phyloP scores from a whole-genome alignment of 306 rosid species.

The Senna siamea region DNA sequence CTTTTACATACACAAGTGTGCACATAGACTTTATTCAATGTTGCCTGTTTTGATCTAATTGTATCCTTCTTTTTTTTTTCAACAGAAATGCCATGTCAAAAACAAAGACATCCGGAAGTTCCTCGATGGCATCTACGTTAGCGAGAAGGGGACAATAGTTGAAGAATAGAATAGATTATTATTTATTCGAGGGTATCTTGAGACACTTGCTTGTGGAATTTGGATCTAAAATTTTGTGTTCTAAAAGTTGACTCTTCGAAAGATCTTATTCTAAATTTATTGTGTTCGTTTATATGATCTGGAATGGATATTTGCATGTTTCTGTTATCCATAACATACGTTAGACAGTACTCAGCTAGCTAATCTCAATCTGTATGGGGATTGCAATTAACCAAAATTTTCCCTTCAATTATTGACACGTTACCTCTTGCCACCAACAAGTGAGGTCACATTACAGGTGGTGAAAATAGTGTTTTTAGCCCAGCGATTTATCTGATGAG shows the following conservation, averaged over 20 bases:
- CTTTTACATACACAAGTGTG: neutral
- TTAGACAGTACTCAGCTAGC: no score
- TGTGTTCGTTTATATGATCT: neutral
- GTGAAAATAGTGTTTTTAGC: no score
- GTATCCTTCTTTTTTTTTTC: neutral
- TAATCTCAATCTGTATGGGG: no score
- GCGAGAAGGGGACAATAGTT: slow-evolving; percentile 63
- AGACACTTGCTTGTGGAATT: slow-evolving; percentile 28
- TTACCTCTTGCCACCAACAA: no score
- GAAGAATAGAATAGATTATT: slow-evolving; percentile 56
- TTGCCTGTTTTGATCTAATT: neutral
- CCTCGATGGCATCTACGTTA: slow-evolving; percentile 82
- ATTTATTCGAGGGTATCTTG: neutral
- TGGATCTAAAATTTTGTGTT: slow-evolving; percentile 38
- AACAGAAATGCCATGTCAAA: slow-evolving; percentile 87
- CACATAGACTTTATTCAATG: neutral
- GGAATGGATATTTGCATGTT: neutral
- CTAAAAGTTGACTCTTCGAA: slow-evolving; percentile 2
- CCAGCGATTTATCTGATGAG: no score
- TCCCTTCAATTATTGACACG: no score
- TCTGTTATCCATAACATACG: neutral
- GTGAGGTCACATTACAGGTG: no score
- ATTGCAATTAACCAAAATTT: no score
- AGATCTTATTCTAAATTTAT: slow-evolving; percentile 6
- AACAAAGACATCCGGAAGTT: slow-evolving; percentile 87